phyloP scores from a whole-genome alignment of 176 grass and related monocot genomes.

The Musa itinerans region DNA sequence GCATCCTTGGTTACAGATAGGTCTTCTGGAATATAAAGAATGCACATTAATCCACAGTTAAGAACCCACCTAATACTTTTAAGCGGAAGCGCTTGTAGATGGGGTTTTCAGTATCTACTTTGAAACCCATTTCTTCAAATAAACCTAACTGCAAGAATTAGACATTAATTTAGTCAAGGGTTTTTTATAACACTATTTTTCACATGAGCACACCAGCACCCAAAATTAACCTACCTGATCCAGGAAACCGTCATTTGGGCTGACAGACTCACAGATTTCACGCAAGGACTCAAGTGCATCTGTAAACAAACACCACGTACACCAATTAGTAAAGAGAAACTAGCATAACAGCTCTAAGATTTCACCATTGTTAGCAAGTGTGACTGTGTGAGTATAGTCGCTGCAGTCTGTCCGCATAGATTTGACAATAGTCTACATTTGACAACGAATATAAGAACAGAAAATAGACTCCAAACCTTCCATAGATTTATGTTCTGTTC shows the following conservation, averaged over 20 bases:
- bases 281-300: slow-evolving; percentile 73
- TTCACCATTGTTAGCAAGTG: not conserved
- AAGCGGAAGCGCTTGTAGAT: slow-evolving; percentile 83
- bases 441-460: not conserved
- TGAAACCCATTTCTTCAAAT: slow-evolving; percentile 95
- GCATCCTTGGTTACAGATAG: too few relatives aligned
- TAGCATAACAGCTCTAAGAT: not conserved
- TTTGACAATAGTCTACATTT: not conserved
- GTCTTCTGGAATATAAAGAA: too few relatives aligned
- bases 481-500: slow-evolving; percentile 66
- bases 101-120: slow-evolving; percentile 65
- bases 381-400: not conserved
- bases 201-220: slow-evolving; percentile 11
- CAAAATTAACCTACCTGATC: slow-evolving; percentile 46
- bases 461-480: slow-evolving; percentile 43
- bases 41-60: not conserved
- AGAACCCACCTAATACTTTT: slow-evolving; percentile 65
- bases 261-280: slow-evolving; percentile 42
- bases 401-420: not conserved
- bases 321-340: slow-evolving; percentile 1
- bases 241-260: slow-evolving; percentile 87
- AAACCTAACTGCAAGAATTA: slow-evolving; percentile 21
- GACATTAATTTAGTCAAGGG: not conserved
- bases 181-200: not conserved
- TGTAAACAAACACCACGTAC: slow-evolving; percentile 18